Conservation (phyloP, 345 rosid genomes). For the Sisymbrium altissimum region DNA sequence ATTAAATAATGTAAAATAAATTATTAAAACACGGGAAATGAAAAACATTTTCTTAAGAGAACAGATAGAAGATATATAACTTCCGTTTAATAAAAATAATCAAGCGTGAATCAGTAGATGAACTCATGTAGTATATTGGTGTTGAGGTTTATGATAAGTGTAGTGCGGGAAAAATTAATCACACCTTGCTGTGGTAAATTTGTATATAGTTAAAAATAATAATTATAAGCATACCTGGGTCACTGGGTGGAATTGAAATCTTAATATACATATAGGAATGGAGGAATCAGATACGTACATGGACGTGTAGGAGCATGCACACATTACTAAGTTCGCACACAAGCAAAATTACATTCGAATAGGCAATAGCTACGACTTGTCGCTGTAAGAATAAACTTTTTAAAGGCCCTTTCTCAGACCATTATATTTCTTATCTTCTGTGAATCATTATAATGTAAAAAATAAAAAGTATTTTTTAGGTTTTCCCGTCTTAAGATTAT, state of each 20-base stretch:
- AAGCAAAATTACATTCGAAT: constrained; percentile 24
- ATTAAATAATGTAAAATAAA: neutral
- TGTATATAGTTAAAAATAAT: neutral
- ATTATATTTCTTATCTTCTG: constrained; percentile 28
- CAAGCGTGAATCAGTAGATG: neutral
- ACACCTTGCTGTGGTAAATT: neutral
- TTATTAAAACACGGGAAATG: neutral
- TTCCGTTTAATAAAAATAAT: neutral
- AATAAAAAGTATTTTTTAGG: neutral
- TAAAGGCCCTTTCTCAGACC: constrained; percentile 30
- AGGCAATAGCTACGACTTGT: constrained; percentile 32
- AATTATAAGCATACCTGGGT: neutral
- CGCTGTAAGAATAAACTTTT: constrained; percentile 38
- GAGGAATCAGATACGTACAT: constrained; percentile 37
- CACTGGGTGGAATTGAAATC: neutral
- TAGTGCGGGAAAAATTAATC: no score
- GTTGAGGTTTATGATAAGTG: no score
- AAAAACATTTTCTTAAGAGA: neutral
- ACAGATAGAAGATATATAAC: neutral
- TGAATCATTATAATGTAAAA: constrained; percentile 10
- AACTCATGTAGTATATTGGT: no score
- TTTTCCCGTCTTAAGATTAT: constrained; percentile 6
- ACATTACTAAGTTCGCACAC: constrained; percentile 23
- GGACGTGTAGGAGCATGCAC: constrained; percentile 34
- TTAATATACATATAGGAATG: neutral